phyloP scores from a whole-genome alignment of 1,139 yeast species.

The Nadsonia commutata region DNA sequence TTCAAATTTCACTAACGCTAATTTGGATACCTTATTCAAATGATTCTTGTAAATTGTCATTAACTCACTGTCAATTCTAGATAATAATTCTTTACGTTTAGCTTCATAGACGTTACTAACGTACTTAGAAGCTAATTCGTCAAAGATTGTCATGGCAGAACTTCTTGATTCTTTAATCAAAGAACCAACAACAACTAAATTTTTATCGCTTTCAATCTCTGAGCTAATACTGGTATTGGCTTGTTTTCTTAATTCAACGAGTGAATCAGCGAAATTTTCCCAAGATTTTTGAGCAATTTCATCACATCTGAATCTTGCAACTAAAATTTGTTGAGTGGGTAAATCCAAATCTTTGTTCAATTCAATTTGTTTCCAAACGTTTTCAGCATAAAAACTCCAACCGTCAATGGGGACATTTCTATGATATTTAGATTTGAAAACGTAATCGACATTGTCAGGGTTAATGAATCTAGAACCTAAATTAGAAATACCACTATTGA shows the following conservation, averaged over 20 bases:
- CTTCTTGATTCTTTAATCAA: slow-evolving; percentile 15
- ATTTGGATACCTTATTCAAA: slow-evolving; percentile 11
- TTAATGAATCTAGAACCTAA: slow-evolving; percentile 46
- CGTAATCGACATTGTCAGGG: slow-evolving; percentile 19
- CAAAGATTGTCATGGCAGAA: slow-evolving; percentile 38
- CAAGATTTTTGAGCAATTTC: slow-evolving; percentile 51
- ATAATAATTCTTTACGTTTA: slow-evolving; percentile 35
- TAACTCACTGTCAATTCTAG: slow-evolving; percentile 20
- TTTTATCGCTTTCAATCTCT: slow-evolving; percentile 12
- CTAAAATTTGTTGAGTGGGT: slow-evolving; percentile 91
- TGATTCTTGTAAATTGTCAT: slow-evolving; percentile 29
- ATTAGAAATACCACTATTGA: slow-evolving; percentile 42
- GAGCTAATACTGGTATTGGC: slow-evolving; percentile 11
- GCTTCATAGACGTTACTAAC: slow-evolving; percentile 48
- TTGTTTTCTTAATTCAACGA: slow-evolving; percentile 14
- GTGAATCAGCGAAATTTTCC: slow-evolving; percentile 31
- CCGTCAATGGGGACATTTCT: slow-evolving; percentile 88
- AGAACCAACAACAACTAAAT: slow-evolving; percentile 18
- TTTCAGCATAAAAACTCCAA: slow-evolving; percentile 84
- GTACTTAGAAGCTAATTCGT: slow-evolving; percentile 60
- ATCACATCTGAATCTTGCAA: slow-evolving; percentile 88
- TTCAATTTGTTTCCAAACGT: slow-evolving; percentile 91
- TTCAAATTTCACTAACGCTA: slow-evolving; percentile 1
- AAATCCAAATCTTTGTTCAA: slow-evolving; percentile 83
- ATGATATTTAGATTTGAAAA: slow-evolving; percentile 62